A percentile compares a stretch with the other conserved stretches of the same genome.
These are phyloP conservation scores for Orbilia brochopaga DNA, from an alignment of 2,329 filamentous ascomycete genomes.

Conservation along the genomic window DNA sequence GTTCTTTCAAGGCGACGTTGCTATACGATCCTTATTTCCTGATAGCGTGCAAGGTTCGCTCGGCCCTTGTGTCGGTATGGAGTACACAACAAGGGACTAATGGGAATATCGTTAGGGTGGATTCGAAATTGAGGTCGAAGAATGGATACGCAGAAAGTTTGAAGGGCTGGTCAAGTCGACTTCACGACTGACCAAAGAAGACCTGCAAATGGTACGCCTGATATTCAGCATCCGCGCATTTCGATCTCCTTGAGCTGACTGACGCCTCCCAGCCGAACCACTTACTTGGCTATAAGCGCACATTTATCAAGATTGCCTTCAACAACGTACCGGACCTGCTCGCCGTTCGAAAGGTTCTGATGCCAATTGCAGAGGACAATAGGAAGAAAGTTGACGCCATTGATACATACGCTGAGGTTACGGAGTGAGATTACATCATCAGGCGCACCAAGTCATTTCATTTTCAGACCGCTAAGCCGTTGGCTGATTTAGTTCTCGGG, in stretches of 20 bases:
- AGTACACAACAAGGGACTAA: slow-evolving; percentile 20
- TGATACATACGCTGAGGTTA: slow-evolving; percentile 97
- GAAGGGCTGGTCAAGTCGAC: slow-evolving; percentile 83
- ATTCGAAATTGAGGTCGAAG: slow-evolving; percentile 85
- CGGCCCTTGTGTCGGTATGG: slow-evolving; percentile 7
- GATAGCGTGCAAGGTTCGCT: slow-evolving; percentile 85
- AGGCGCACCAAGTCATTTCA: not conserved
- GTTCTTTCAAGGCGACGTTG: slow-evolving; percentile 92
- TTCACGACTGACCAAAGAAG: slow-evolving; percentile 83
- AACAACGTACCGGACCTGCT: slow-evolving; percentile 85
- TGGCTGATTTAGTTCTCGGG: slow-evolving; percentile 66
- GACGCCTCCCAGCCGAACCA: slow-evolving; percentile 72
- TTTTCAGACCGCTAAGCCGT: slow-evolving; percentile 30
- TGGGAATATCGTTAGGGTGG: slow-evolving; percentile 34
- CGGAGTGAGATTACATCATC: slow-evolving; percentile 67
- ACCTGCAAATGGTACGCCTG: slow-evolving; percentile 72
- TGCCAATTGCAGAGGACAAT: slow-evolving; percentile 94
- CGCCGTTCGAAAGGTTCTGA: slow-evolving; percentile 79
- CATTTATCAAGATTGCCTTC: slow-evolving; percentile 85
- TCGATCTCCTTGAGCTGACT: slow-evolving; percentile 52
- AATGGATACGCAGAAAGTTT: slow-evolving; percentile 81
- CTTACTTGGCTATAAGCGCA: slow-evolving; percentile 84
- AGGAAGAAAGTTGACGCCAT: slow-evolving; percentile 95
- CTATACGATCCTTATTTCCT: slow-evolving; percentile 98
- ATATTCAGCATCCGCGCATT: not conserved